phyloP scores from a whole-genome alignment of 1,139 yeast genomes.

The Yamadazyma songkhlaensis region DNA sequence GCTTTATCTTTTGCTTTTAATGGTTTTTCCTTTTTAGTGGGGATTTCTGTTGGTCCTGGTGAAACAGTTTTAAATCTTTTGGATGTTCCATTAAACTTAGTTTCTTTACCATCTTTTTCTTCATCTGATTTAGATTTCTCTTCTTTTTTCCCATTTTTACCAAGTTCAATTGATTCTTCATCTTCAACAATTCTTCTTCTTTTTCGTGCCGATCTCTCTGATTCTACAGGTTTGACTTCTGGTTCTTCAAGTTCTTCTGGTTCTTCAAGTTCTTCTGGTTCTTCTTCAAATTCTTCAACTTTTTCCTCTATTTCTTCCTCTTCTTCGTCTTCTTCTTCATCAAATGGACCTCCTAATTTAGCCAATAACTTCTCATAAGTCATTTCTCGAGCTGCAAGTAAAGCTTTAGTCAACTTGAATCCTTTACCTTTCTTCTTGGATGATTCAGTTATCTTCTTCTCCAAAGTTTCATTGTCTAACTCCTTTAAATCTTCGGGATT shows the following conservation, averaged over 20 bases:
- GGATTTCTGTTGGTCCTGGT: constrained; percentile 10
- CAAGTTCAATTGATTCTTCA: neutral
- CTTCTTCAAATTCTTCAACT: constrained; percentile 13
- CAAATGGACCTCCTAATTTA: constrained; percentile 21
- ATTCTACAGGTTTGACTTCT: neutral
- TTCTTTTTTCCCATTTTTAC: constrained; percentile 8
- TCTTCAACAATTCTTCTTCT: neutral
- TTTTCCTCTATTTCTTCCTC: constrained; percentile 25
- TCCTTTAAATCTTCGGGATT: constrained; percentile 36
- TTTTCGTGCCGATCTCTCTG: neutral
- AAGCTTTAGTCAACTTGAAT: constrained; percentile 42
- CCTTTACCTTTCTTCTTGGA: constrained; percentile 22
- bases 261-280: constrained; percentile 1
- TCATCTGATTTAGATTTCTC: constrained; percentile 14
- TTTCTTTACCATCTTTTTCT: constrained; percentile 5
- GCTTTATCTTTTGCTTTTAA: neutral
- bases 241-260: constrained; percentile 1
- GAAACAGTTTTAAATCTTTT: constrained; percentile 16
- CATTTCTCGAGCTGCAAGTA: constrained; percentile 38
- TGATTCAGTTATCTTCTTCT: constrained; percentile 26
- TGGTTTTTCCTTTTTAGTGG: neutral
- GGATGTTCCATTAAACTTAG: constrained; percentile 5
- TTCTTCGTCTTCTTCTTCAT: constrained; percentile 27
- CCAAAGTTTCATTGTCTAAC: constrained; percentile 26
- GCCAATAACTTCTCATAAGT: constrained; percentile 39